Base-by-base conservation (phyloP, 805 yeast genomes). In the Ascoidea rubescens region DNA sequence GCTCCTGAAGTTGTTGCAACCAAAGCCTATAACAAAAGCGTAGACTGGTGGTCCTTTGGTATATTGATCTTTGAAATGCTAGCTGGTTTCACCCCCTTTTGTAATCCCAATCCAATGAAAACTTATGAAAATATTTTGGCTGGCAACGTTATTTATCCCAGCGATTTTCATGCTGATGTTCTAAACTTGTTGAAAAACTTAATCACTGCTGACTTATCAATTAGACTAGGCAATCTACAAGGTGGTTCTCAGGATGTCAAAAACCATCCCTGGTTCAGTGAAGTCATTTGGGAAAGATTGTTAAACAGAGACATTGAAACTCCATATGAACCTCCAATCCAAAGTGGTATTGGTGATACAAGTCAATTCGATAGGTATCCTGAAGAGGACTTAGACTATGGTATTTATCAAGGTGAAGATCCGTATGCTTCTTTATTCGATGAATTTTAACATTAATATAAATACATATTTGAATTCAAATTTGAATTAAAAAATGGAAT, bases 41-140 rank as follows among this genome's bases (percentile, higher is more conserved):
- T 90, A 42, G 97, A 90, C 67, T 90, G 97, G 97, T 90, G 97
- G 97, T 87, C 96, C 1, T 77, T 90, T 58, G 97, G 97, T 7
- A 86, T 90, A 37, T 74, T 90, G 52, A 87, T 90, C 47, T 90
- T 80, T 66, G 97, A 90, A 69, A 90, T 90, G 97, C 75, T 90
- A 59, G 85, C 96, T 4, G 97, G 97, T 5, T 86, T 85, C 67
- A 90, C 97, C 2, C 97, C 97, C 31, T 90, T 90, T 64, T 90
- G 87, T 69, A 96, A 89, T 62, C 79, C 87, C 30, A 84, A 91
- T 14, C 96, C 96, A 51, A 87, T 90, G 85, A 88, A 87, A 63
- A 90, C 97, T 3, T 90, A 90, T 67, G 96, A 90, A 63, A 90
- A 90, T 64, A 91, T 90, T 59, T 71, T 90, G 54, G 79, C 80